Base-by-base conservation (phyloP, 1,284 basidiomycete species). In the Cryptococcus sp. region DNA sequence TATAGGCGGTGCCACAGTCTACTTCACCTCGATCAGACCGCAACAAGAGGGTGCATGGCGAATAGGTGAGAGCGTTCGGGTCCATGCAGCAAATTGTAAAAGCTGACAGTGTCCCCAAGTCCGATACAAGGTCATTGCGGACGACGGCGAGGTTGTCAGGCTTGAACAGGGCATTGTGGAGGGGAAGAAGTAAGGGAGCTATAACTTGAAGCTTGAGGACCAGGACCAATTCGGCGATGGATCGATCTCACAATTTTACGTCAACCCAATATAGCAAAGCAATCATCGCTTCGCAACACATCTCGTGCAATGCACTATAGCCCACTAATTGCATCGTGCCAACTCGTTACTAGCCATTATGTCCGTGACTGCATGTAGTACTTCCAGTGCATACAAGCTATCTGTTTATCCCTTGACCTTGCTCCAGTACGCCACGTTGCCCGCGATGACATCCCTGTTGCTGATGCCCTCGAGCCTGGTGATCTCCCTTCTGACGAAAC, bases 401-500 rank as follows among this genome's bases (percentile, higher is more conserved):
- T 45, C 22, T 4, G 42, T 15, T 22, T 54, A 62, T 22, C 65
- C 66, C 47, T 64, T 64, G 10, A 76, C 67, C 40, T 53, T 60
- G 1, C 77, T 74, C 70, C 78, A 80, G 46, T 71, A 60, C 19
- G 79, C 80, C 17, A 80, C 76, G 45, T 76, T 72, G 2, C 80
- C 82, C 13, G 73, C 67, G 62, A 89, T 80, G 53, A 96, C 82
- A 53, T 84, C 83, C 54, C 86, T 83, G 71, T 97, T 92, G 23
- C 83, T 81, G 38, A 96, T 73, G 27, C 73, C 71, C 69, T 93
- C 89, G 23, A 97, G 79, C 47, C 93, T 79, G 40, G 81, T 80
- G 39, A 91, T 79, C 80, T 98, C 94, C 62, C 85, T 81, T 55
- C 93, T 82, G 35, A 93, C 80, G 69, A 93, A 96, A 47, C 78